Percentiles rank a stretch among this genome's conserved stretches.
These are phyloP conservation scores for Calonectria henricotiae DNA, from an alignment of 2,329 filamentous ascomycete species.

Conservation along the genomic window DNA sequence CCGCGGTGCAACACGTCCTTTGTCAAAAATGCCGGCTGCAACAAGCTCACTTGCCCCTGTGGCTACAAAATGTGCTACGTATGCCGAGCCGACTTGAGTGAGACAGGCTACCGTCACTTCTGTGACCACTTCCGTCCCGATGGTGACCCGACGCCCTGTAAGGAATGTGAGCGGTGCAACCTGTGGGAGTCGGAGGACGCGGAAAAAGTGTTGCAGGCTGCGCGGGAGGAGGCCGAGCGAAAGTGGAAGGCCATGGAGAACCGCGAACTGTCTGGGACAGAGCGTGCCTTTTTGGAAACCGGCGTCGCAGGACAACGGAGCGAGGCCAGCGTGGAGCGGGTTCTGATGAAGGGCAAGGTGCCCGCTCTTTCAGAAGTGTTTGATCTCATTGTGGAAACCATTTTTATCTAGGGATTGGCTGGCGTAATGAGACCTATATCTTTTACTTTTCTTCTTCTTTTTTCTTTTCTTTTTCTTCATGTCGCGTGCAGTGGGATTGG, in stretches of 20 bases:
- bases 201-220: constrained; percentile 78
- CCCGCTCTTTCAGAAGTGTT: constrained; percentile 64
- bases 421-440: constrained; percentile 37
- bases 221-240: constrained; percentile 80
- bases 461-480: constrained; percentile 29
- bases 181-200: constrained; percentile 84
- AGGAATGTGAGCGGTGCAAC: constrained; percentile 86
- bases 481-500: constrained; percentile 39
- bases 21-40: constrained; percentile 94
- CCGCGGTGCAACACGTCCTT: constrained; percentile 93
- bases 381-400: constrained; percentile 64
- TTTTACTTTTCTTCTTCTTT: not conserved
- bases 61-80: constrained; percentile 99
- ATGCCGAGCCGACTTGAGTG: constrained; percentile 83
- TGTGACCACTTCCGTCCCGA: constrained; percentile 94
- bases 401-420: constrained; percentile 58
- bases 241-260: constrained; percentile 80
- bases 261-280: constrained; percentile 69
- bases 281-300: constrained; percentile 73
- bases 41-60: constrained; percentile 96
- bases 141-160: constrained; percentile 80
- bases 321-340: constrained; percentile 54
- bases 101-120: constrained; percentile 92
- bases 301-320: constrained; percentile 60
- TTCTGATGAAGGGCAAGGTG: constrained; percentile 56